These are phyloP conservation scores for Axilococcus clingmanii DNA, from an alignment of 139 green algal species.

Conservation along the genomic window DNA sequence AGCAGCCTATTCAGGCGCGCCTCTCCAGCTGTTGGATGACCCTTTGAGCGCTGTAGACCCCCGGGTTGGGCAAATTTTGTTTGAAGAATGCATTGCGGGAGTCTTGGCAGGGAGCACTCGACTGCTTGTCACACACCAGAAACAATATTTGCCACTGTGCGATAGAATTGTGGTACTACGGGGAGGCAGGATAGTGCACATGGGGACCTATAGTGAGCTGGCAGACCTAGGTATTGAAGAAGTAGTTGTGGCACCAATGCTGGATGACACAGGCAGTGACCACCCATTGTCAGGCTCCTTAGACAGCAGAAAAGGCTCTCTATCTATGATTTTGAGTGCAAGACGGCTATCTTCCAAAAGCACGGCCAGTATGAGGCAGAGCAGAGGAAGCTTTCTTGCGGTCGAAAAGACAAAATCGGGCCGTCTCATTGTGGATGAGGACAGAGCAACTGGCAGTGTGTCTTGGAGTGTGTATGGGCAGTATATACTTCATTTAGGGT, in stretches of 20 bases:
- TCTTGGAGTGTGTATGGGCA: slow-evolving; percentile 44
- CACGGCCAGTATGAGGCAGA: too few relatives aligned
- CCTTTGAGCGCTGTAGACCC: slow-evolving; percentile 78
- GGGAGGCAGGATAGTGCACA: slow-evolving; percentile 33
- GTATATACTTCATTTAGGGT: slow-evolving; percentile 1
- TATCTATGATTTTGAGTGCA: too few relatives aligned
- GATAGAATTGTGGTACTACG: slow-evolving; percentile 69
- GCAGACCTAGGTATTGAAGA: slow-evolving; percentile 26
- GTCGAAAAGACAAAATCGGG: slow-evolving; percentile 4
- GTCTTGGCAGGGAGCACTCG: slow-evolving; percentile 54
- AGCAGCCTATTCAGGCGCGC: slow-evolving; percentile 53
- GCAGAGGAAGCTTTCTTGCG: too few relatives aligned
- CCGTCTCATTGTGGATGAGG: slow-evolving; percentile 22
- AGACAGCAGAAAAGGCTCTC: too few relatives aligned
- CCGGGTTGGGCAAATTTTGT: slow-evolving; percentile 56
- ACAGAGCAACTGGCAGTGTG: slow-evolving; percentile 35
- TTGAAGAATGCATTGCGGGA: slow-evolving; percentile 54
- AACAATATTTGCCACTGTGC: slow-evolving; percentile 72
- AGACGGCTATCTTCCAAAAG: too few relatives aligned
- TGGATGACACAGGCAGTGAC: too few relatives aligned
- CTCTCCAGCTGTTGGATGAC: slow-evolving; percentile 77
- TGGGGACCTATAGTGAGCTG: slow-evolving; percentile 51
- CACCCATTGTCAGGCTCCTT: too few relatives aligned
- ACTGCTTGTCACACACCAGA: slow-evolving; percentile 83
- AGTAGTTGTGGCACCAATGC: slow-evolving; percentile 20